Evolutionary conservation across 192 early-diverging fungal genomes (phyloP).

Genomic region (Phycomyces blakesleeanus): DNA sequence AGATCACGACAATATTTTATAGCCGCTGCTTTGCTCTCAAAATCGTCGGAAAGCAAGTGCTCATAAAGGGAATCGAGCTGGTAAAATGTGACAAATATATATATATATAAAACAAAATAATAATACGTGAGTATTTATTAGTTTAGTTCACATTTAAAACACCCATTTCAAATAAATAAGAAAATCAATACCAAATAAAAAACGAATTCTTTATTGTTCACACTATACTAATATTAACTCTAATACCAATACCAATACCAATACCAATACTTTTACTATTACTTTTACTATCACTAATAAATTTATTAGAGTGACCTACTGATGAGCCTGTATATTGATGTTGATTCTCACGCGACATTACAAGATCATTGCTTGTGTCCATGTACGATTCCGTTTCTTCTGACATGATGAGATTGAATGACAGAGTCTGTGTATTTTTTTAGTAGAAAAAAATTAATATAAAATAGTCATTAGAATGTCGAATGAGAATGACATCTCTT

Average conservation of each 20-base stretch:
- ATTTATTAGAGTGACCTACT: not conserved
- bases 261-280: not conserved
- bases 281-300: not conserved
- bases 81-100: constrained; percentile 1
- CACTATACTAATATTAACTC: too few species aligned
- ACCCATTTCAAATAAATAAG: too few species aligned
- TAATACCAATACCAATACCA: too few species aligned
- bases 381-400: not conserved
- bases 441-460: not conserved
- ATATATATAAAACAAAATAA: not conserved
- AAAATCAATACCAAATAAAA: too few species aligned
- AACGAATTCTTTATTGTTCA: too few species aligned
- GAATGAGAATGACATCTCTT: too few species aligned
- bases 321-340: not conserved
- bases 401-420: not conserved
- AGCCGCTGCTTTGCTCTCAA: constrained; percentile 31
- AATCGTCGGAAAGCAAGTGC: constrained; percentile 10
- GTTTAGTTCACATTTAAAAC: too few species aligned
- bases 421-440: not conserved
- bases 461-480: not conserved
- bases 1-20: constrained; percentile 43
- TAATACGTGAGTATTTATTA: too few species aligned
- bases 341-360: not conserved
- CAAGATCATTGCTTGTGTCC: not conserved
- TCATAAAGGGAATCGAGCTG: constrained; percentile 21